Evolutionary conservation across 1,139 yeast species (phyloP), one percentile per base, ranked within the genome.

Genomic region (Candida tropicalis): DNA sequence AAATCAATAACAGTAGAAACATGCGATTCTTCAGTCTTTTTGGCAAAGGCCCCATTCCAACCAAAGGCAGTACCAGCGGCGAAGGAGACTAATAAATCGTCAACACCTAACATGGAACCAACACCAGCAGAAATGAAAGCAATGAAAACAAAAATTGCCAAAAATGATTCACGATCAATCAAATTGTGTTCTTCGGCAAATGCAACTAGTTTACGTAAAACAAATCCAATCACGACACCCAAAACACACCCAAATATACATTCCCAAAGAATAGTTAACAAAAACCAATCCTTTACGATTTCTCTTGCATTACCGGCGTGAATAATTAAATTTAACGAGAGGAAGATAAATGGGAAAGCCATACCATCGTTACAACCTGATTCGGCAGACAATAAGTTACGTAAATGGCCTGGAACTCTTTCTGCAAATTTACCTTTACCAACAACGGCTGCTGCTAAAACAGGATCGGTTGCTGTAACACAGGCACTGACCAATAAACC

Each of bases 351-450:
- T 0, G 99, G 99, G 61, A 90, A 91, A 0, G 99, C 98, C 95
- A 93, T 87, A 43, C 99, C 99, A 60, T 93, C 99, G 64, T 93
- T 93, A 65, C 97, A 91, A 8, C 96, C 98, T 0, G 97, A 89
- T 60, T 93, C 99, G 0, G 98, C 97, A 24, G 95, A 81, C 35
- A 93, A 68, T 40, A 93, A 68, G 58, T 93, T 91, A 61, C 99
- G 76, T 64, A 93, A 77, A 66, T 93, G 98, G 5, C 98, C 98
- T 0, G 99, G 99, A 11, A 93, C 98, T 51, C 97, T 79, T 59
- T 81, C 83, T n/a, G 99, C 97, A 63, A 93, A 93, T 58, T 91
- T 90, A 52, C 99, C 98, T 58, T 88, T 88, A 70, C 99, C 97
- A 16, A 93, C 98, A 15, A 93, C 98, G 0, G 99, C 97, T 29